Conservation (phyloP, 768 basidiomycete species). For the Cystofilobasidium capitatum region DNA sequence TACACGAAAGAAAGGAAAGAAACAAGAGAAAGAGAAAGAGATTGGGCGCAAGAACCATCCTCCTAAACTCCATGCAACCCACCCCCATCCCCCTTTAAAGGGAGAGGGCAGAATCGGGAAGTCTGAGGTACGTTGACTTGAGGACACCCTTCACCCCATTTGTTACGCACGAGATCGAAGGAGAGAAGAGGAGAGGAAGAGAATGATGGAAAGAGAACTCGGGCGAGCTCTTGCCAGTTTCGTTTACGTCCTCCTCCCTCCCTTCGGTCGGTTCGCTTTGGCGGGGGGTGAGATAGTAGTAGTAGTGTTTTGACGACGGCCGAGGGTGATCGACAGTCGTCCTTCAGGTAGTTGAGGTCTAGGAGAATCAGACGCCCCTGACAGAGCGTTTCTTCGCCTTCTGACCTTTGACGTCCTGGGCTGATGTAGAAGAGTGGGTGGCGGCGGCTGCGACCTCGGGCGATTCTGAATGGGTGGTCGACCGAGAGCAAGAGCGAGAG, state of each 20-base stretch:
- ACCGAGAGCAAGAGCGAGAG: too few relatives aligned
- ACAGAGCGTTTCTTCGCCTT: constrained; percentile 16
- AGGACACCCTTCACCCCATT: background rate
- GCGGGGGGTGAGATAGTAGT: background rate
- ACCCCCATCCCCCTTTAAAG: too few relatives aligned
- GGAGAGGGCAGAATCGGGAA: background rate
- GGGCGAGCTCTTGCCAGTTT: background rate
- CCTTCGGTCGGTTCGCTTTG: background rate
- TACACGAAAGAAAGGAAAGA: background rate
- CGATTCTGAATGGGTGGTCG: too few relatives aligned
- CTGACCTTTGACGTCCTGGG: constrained; percentile 4
- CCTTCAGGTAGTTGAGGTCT: background rate
- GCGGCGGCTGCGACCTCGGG: background rate
- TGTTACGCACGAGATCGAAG: background rate
- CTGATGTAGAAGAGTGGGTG: background rate
- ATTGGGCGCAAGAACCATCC: background rate
- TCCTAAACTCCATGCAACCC: constrained; percentile 3
- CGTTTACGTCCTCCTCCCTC: background rate
- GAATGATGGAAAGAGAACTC: background rate
- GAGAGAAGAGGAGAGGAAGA: background rate
- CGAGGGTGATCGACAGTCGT: background rate
- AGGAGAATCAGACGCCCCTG: constrained; percentile 4
- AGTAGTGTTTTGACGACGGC: background rate
- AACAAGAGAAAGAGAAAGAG: background rate
- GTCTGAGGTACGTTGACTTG: too few relatives aligned